These are phyloP conservation scores for Blastomyces parvus DNA, from an alignment of 2,329 filamentous ascomycete genomes.

Conservation along the genomic window DNA sequence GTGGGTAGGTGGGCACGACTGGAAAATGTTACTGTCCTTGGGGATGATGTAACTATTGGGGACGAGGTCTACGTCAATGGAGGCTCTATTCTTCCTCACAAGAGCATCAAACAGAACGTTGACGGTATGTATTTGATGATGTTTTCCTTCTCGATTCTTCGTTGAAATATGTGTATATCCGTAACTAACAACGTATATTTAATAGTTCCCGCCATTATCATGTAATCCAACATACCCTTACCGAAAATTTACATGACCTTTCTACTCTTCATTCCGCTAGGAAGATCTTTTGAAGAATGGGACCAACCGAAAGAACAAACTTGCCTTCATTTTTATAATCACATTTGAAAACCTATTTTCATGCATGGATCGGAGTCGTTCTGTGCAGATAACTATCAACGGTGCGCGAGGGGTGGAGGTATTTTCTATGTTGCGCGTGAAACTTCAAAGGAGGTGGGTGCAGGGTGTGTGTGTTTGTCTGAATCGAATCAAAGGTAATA, in stretches of 20 bases:
- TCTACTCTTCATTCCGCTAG: background rate
- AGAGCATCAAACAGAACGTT: conserved; percentile 98
- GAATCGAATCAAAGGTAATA: background rate
- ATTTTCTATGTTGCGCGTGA: background rate
- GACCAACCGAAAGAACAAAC: conserved; percentile 11
- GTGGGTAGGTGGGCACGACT: conserved; percentile 92
- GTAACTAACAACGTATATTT: conserved; percentile 9
- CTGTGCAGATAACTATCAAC: conserved; percentile 16
- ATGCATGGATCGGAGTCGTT: conserved; percentile 34
- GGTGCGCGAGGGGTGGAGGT: background rate
- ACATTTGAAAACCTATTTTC: conserved; percentile 20
- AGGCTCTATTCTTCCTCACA: conserved; percentile 88
- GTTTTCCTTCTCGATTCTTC: background rate
- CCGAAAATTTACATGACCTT: background rate
- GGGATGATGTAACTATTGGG: conserved; percentile 93
- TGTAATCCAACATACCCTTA: conserved; percentile 27
- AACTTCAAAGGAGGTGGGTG: background rate
- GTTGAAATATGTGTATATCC: background rate
- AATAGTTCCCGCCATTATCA: conserved; percentile 41
- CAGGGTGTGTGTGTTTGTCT: background rate
- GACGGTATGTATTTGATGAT: conserved; percentile 54
- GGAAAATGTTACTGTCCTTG: conserved; percentile 96
- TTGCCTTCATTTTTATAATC: conserved; percentile 17
- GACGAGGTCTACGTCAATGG: conserved; percentile 99
- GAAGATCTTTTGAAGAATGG: background rate